A percentile compares a stretch with the other conserved stretches of the same genome.
Conservation (phyloP, 495 filamentous ascomycete genomes). For the Penicillium salamii region DNA sequence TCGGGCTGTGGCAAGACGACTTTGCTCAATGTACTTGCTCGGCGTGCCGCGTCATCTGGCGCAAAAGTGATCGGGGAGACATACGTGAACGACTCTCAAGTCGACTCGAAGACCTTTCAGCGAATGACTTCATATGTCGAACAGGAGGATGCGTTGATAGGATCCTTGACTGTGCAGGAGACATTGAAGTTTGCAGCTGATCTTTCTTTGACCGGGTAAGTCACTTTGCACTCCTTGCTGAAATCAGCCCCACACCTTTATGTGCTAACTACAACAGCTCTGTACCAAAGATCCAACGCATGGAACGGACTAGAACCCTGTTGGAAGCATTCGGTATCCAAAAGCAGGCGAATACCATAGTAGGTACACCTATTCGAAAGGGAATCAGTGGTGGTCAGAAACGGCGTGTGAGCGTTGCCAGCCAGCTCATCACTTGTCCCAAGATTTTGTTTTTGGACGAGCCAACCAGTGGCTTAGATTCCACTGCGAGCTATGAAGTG, state of each 20-base stretch:
- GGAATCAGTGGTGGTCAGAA: constrained; percentile 82
- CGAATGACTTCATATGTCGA: constrained; percentile 71
- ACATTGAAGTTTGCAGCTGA: constrained; percentile 68
- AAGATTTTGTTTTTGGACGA: constrained; percentile 81
- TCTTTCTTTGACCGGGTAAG: constrained; percentile 55
- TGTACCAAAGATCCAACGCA: constrained; percentile 46
- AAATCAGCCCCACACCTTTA: background rate
- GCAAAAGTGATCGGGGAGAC: constrained; percentile 48
- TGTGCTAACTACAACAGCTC: constrained; percentile 18
- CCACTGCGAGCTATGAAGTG: constrained; percentile 64
- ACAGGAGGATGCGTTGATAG: constrained; percentile 80
- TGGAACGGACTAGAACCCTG: constrained; percentile 52
- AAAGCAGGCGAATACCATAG: constrained; percentile 60
- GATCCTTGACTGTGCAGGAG: constrained; percentile 72
- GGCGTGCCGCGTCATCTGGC: constrained; percentile 45
- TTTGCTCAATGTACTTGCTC: constrained; percentile 70
- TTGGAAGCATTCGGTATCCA: constrained; percentile 61
- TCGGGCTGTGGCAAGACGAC: constrained; percentile 77
- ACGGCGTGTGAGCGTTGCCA: constrained; percentile 70
- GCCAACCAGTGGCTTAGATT: constrained; percentile 77
- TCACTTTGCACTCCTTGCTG: background rate
- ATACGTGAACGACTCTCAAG: constrained; percentile 55
- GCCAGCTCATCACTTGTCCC: constrained; percentile 74
- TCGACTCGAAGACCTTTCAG: constrained; percentile 28
- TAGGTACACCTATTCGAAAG: constrained; percentile 77